Evolutionary conservation across 306 rosid species (phyloP).

Genomic region (Ormosia semicastrata): DNA sequence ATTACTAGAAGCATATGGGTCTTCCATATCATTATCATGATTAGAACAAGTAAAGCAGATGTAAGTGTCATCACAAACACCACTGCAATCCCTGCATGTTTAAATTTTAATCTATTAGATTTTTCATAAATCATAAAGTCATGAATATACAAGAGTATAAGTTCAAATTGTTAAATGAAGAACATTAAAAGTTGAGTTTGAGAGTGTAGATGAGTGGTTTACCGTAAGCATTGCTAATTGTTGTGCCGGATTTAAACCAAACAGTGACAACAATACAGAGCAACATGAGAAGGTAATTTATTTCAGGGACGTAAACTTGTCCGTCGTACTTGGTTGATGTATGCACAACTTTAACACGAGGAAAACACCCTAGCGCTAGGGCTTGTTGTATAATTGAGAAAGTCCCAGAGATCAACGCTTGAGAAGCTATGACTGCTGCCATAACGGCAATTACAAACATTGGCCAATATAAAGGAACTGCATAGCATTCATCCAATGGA

Average conservation of each 20-base stretch:
- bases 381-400: conserved; percentile 83
- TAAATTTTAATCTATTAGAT: background rate
- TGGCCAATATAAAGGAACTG: conserved; percentile 70
- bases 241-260: conserved; percentile 44
- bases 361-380: conserved; percentile 71
- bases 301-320: conserved; percentile 75
- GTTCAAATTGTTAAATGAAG: no score
- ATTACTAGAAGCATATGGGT: conserved; percentile 48
- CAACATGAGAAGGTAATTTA: conserved; percentile 72
- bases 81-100: conserved; percentile 78
- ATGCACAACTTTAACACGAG: conserved; percentile 71
- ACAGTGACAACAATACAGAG: conserved; percentile 61
- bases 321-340: conserved; percentile 69
- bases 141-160: no score
- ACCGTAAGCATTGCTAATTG: conserved; percentile 85
- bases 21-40: conserved; percentile 91
- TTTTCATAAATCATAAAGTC: background rate
- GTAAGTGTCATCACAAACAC: conserved; percentile 88
- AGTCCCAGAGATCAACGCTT: conserved; percentile 78
- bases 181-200: no score
- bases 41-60: conserved; percentile 56
- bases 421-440: conserved; percentile 80
- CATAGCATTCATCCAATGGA: conserved; percentile 19
- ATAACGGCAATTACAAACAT: conserved; percentile 56
- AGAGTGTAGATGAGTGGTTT: background rate